phyloP scores from a whole-genome alignment of 306 rosid genomes.

The Vigna radiata region DNA sequence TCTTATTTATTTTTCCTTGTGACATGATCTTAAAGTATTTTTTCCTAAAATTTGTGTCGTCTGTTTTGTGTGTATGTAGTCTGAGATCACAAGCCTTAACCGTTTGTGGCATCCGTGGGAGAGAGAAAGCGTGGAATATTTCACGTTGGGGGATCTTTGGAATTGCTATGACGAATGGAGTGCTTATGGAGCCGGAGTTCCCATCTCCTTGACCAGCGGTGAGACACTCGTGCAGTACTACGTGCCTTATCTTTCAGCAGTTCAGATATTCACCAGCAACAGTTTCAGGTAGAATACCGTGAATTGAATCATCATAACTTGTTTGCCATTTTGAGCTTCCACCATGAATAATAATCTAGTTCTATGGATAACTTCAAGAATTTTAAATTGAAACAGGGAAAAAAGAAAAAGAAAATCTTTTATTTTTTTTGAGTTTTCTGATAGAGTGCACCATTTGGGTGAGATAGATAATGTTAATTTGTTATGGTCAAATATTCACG shows the following conservation, averaged over 20 bases:
- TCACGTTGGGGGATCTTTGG: constrained; percentile 88
- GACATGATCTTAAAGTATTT: not conserved
- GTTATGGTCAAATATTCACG: constrained; percentile 41
- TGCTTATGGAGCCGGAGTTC: constrained; percentile 96
- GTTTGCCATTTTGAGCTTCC: constrained; percentile 23
- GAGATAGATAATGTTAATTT: constrained; percentile 12
- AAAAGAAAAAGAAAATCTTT: constrained; percentile 4
- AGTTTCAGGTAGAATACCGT: constrained; percentile 59
- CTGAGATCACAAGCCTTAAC: constrained; percentile 77
- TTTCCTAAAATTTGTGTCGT: not conserved
- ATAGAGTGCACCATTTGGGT: constrained; percentile 22
- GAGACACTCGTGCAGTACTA: constrained; percentile 92
- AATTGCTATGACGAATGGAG: constrained; percentile 95
- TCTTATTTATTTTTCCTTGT: not conserved
- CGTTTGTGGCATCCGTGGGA: constrained; percentile 98
- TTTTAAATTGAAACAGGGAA: not conserved
- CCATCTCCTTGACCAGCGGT: constrained; percentile 64
- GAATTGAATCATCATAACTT: not conserved
- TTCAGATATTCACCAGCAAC: constrained; percentile 91
- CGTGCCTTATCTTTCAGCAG: constrained; percentile 96
- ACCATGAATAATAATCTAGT: not conserved
- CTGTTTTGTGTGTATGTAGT: constrained; percentile 50
- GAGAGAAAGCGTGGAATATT: constrained; percentile 85
- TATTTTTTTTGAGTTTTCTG: constrained; percentile 12
- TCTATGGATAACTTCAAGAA: not conserved